Evolutionary conservation across 345 rosid species (phyloP), one percentile per base, ranked within the genome.

Genomic region (Salix caprea): DNA sequence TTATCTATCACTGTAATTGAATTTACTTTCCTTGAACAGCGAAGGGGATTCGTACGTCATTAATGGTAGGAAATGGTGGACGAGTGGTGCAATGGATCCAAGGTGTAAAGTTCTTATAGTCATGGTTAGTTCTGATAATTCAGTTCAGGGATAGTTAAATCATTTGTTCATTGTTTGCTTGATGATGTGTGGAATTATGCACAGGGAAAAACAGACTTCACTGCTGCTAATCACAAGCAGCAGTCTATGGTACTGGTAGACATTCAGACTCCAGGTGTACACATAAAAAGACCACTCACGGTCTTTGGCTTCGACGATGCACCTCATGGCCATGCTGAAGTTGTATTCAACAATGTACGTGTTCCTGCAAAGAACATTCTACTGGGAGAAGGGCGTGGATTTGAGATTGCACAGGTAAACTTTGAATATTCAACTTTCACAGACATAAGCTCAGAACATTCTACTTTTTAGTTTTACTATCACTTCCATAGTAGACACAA

Each of bases 61-160:
- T 76, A 96, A 91, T 69, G 99, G 99, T 74, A 91, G 74, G 74
- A 96, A 96, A 82, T 96, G 99, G 99, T 96, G 99, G 99, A 93
- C 99, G 46, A 96, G 98, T 82, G 99, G 99, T 78, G 99, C 99
- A 42, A 93, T 96, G 99, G 99, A 96, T 88, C 99, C 98, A 11
- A 93, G 99, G 80, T 96, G 99, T 86, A 90, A 78, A 85, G 71
- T 96, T 71, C 99, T 96, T 81, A 90, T 96, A 73, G 90, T 96
- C 82, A 96, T 96, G 99, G 99, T 96, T 75, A 89, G 94, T 89
- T 78, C 71, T 78, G 30, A 21, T 4, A 72, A 44, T 40, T 52
- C 24, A 21, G 70, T 21, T 52, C 34, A 28, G 37, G 46, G 54
- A 21, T 65, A 65, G 56, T 56, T 78, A 30, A 79, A 13, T 54